Base-by-base conservation (phyloP, 2,329 filamentous ascomycete genomes). In the Ophiosphaerella korrae region DNA sequence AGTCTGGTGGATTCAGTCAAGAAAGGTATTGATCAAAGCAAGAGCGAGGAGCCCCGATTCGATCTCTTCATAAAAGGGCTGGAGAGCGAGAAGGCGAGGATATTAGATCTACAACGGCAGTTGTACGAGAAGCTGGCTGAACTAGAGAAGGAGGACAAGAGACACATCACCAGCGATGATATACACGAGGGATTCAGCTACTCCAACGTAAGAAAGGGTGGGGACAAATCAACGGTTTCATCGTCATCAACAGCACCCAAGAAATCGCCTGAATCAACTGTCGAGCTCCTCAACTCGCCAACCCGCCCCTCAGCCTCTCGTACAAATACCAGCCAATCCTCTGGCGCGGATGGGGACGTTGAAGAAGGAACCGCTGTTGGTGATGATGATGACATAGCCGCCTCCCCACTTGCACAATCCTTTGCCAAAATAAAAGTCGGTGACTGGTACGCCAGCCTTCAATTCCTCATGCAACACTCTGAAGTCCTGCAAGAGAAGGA, bases 1-100 rank as follows among this genome's bases (percentile, higher is more conserved):
- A 86, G 88, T n/a, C 76, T 99, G 64, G 83, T 97, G 16, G 94
- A 99, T 67, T 89, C 96, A 74, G 92, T 97, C 36, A 97, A 96
- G 75, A 86, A 90, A 60, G 85, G 88, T 43, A 80, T 96, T 32
- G 89, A 92, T 48, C 89, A 92, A 69, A 69, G 73, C 16, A 88
- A 88, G 74, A 85, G 88, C 54, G 81, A 83, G 0, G 80, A 83
- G 16, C 84, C 73, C 41, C 79, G 89, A 43, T 92, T 89, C 70
- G 80, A 83, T 41, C 87, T 83, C 45, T 97, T 95, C 78, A 80
- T 95, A 24, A 82, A 83, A 41, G 93, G 94, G 65, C 84, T 97
- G 13, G 82, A 85, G 56, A 82, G 80, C 32, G 93, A 99, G 71
- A 82, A 88, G 68, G 78, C 79, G 40, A 93, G 96, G 75, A 88